These are phyloP conservation scores for Phialemonium atrogriseum DNA, from an alignment of 2,329 filamentous ascomycete genomes.

Conservation along the genomic window DNA sequence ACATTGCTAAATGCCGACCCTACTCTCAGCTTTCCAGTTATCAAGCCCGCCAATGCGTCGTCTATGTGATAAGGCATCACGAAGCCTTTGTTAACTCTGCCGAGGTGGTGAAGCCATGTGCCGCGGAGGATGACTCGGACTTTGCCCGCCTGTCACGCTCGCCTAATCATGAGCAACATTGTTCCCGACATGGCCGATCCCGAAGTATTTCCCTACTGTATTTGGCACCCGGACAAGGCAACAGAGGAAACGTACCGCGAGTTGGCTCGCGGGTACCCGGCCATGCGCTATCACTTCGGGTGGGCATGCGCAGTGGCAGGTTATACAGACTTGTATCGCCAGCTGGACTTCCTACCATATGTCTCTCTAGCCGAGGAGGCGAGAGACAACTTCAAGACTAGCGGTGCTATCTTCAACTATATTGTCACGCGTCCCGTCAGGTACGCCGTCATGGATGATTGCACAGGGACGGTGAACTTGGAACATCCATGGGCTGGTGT, in stretches of 20 bases:
- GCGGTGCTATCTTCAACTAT: constrained; percentile 16
- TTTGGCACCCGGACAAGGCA: constrained; percentile 8
- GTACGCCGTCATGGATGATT: constrained; percentile 27
- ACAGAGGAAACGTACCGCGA: constrained; percentile 24
- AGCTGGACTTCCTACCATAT: constrained; percentile 7
- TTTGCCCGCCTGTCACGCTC: constrained; percentile 8
- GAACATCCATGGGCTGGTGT: constrained; percentile 2
- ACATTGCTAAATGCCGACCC: no score
- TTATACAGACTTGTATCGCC: constrained; percentile 22
- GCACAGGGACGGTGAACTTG: constrained; percentile 14
- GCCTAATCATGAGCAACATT: constrained; percentile 9
- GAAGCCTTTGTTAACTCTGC: constrained; percentile 1
- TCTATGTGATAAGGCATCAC: constrained; percentile 2
- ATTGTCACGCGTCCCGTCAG: constrained; percentile 20
- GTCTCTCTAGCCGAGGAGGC: constrained; percentile 8
- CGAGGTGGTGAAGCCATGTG: constrained; percentile 2
- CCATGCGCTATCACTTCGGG: constrained; percentile 25
- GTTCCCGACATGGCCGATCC: constrained; percentile 6
- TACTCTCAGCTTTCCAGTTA: no score
- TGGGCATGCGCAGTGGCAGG: constrained; percentile 29
- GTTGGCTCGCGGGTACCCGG: constrained; percentile 21
- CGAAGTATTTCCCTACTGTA: constrained; percentile 7
- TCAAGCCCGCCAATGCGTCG: no score
- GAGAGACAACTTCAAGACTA: constrained; percentile 6
- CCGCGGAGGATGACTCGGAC: neutral